Evolutionary conservation across 306 rosid genomes (phyloP).

Genomic region (Senna tora): DNA sequence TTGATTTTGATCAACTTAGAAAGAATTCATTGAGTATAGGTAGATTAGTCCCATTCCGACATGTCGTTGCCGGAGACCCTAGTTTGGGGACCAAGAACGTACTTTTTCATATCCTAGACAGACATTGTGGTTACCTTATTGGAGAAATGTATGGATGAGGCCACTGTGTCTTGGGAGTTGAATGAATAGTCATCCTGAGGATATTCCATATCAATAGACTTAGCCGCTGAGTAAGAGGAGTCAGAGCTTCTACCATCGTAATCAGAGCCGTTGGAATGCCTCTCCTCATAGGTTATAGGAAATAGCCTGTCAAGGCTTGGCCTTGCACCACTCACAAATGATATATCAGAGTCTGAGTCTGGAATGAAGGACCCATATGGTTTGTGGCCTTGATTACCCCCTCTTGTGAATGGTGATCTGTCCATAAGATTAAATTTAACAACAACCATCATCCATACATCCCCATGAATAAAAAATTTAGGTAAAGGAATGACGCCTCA

Average conservation of each 20-base stretch:
- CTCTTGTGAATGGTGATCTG: constrained; percentile 76
- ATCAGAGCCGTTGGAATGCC: constrained; percentile 56
- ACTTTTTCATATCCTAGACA: background rate
- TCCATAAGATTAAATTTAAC: constrained; percentile 29
- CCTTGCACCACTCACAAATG: constrained; percentile 72
- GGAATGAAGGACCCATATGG: constrained; percentile 43
- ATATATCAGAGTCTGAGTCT: constrained; percentile 72
- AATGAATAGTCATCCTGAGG: constrained; percentile 40
- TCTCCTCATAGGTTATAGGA: constrained; percentile 50
- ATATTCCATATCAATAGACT: constrained; percentile 46
- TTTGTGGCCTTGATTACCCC: constrained; percentile 44
- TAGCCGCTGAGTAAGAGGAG: constrained; percentile 50
- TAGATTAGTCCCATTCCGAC: background rate
- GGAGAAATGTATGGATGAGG: constrained; percentile 35
- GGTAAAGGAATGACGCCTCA: too few species aligned
- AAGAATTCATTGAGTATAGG: background rate
- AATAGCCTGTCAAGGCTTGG: constrained; percentile 56
- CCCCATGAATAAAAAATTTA: too few species aligned
- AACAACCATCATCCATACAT: too few species aligned
- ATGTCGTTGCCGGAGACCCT: too few species aligned
- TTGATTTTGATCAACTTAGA: background rate
- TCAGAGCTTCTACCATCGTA: constrained; percentile 47
- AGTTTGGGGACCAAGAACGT: too few species aligned
- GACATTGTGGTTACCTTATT: constrained; percentile 42
- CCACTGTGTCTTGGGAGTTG: constrained; percentile 52